Conservation (phyloP, 2,329 filamentous ascomycete species). For the Atkinsonella texensis region DNA sequence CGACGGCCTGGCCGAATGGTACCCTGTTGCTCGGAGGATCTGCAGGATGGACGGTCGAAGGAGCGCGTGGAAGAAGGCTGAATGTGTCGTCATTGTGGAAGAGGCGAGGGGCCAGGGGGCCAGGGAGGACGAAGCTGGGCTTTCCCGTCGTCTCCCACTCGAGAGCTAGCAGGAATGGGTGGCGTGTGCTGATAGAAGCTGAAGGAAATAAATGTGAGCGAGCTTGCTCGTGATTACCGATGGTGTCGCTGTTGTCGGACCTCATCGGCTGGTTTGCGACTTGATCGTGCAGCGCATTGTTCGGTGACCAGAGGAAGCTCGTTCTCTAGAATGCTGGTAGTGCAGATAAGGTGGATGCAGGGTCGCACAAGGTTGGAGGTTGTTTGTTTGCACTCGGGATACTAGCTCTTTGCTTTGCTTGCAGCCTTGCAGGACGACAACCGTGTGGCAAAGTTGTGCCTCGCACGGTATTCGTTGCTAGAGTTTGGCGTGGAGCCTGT, state of each 20-base stretch:
- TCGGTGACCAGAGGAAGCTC: slow-evolving; percentile 5
- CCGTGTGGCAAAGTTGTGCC: no score
- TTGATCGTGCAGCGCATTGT: slow-evolving; percentile 17
- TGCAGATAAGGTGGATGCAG: background rate
- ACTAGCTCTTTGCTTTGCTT: background rate
- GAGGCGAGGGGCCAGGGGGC: background rate
- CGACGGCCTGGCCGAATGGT: slow-evolving; percentile 67
- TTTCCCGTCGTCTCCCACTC: background rate
- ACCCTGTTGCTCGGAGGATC: slow-evolving; percentile 83
- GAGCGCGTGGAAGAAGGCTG: slow-evolving; percentile 55
- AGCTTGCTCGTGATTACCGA: slow-evolving; percentile 10
- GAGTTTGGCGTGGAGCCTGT: no score
- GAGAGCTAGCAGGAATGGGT: no score
- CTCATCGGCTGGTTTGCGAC: slow-evolving; percentile 17
- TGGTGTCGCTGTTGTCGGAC: slow-evolving; percentile 16
- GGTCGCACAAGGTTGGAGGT: background rate
- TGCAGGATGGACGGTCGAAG: slow-evolving; percentile 80
- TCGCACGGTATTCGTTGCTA: no score
- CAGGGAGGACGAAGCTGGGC: background rate
- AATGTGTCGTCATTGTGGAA: slow-evolving; percentile 32
- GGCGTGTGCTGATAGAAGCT: background rate
- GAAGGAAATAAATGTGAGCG: background rate
- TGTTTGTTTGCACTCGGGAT: background rate
- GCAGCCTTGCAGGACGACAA: background rate
- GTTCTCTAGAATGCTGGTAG: background rate